Evolutionary conservation across 1,284 basidiomycete genomes (phyloP), one percentile per base, ranked within the genome.

Genomic region (Pholiota adiposa): DNA sequence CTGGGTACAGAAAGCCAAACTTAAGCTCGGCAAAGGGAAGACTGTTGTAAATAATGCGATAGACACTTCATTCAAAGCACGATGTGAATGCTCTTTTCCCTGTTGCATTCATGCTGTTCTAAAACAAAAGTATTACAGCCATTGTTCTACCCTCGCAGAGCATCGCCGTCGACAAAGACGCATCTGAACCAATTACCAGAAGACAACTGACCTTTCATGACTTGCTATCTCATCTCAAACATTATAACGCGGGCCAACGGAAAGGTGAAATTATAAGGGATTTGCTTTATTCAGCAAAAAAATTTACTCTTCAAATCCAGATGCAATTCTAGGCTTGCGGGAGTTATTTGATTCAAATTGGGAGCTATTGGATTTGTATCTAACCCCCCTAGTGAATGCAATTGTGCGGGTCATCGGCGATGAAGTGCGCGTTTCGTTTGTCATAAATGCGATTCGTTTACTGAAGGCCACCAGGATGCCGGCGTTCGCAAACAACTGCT

Each of bases 21-120:
- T 97, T 49, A 98, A 97, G 76, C 90, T 99, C 52, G 97, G 97
- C 34, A 98, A 97, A 75, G 94, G 93, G 51, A 98, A 97, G 74
- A 87, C 92, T 70, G 71, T 79, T 7, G 83, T 94, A 8, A 85
- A 79, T 54, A 98, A 98, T 83, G 92, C 88, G 8, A 88, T 97
- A 64, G 94, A 98, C 74, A 98, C 96, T 0, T 96, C 95, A 0
- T 98, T 97, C 85, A 97, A 96, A 74, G 89, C 94, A 44, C 85
- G 93, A 65, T 94, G 94, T 96, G 67, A 63, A 82, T 70, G 51
- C 16, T 29, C 62, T 58, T 33, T 52, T 14, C 54, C 56, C n/a
- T 5, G 25, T 29, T n/a, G n/a, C n/a, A n/a, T 29, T 16, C 56
- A 31, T 18, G 36, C 62, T 52, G 56, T 59, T 23, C 55, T 65